Percentiles rank a stretch among this genome's conserved stretches.
Conservation (phyloP, 768 basidiomycete genomes). For the Harrya chromipes region DNA sequence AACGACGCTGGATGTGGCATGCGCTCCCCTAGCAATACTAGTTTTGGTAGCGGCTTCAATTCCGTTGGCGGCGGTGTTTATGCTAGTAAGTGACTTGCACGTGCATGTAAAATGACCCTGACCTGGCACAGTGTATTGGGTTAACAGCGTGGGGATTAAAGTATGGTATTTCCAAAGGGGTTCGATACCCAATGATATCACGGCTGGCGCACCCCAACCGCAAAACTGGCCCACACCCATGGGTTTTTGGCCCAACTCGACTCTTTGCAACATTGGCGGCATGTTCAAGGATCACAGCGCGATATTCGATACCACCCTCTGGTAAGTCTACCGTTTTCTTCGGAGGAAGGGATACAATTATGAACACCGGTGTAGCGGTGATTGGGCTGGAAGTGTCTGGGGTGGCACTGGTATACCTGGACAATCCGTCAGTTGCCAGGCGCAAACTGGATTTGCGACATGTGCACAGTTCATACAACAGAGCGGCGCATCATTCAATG, state of each 20-base stretch:
- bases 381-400: conserved; percentile 91
- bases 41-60: conserved; percentile 89
- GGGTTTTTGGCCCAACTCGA: conserved; percentile 72
- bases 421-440: conserved; percentile 82
- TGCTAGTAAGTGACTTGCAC: conserved; percentile 59
- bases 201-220: conserved; percentile 69
- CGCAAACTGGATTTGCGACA: conserved; percentile 75
- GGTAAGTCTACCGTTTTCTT: conserved; percentile 39
- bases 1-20: conserved; percentile 82
- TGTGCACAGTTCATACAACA: conserved; percentile 76
- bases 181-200: conserved; percentile 75
- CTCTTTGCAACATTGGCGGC: conserved; percentile 67
- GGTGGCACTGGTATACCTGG: conserved; percentile 67
- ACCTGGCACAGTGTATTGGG: conserved; percentile 13
- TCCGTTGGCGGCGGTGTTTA: conserved; percentile 83
- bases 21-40: conserved; percentile 53
- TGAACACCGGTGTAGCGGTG: conserved; percentile 51
- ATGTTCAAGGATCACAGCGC: conserved; percentile 76
- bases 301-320: conserved; percentile 86
- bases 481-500: conserved; percentile 62
- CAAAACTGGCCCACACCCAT: conserved; percentile 71
- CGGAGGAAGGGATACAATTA: neutral
- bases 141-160: conserved; percentile 69
- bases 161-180: conserved; percentile 80
- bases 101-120: neutral